A percentile compares a stretch with the other conserved stretches of the same genome.
These are phyloP conservation scores for Haberlea rhodopensis DNA, from an alignment of 257 asterid genomes.

Conservation along the genomic window DNA sequence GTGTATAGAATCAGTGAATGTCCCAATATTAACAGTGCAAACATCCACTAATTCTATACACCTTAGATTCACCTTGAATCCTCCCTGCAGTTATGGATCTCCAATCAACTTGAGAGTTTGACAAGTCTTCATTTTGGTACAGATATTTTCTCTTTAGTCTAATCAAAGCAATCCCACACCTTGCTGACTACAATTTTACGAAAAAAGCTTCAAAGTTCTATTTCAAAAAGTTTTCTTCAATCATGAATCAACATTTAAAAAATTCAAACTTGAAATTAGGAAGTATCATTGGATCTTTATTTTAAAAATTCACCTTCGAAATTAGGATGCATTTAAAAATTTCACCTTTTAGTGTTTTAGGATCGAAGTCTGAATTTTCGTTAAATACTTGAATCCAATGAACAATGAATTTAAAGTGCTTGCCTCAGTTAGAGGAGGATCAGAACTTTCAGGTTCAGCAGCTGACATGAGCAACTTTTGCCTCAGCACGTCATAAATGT, in stretches of 20 bases:
- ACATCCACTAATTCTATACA: too few relatives aligned
- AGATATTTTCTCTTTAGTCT: not conserved
- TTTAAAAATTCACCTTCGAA: not conserved
- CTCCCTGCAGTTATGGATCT: too few relatives aligned
- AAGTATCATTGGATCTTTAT: not conserved
- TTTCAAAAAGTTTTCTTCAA: not conserved
- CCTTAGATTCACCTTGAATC: too few relatives aligned
- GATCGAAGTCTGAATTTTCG: not conserved
- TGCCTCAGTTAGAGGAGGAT: constrained; percentile 77
- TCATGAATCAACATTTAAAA: constrained; percentile 11
- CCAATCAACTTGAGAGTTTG: too few relatives aligned
- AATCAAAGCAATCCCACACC: constrained; percentile 4
- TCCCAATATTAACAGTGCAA: not conserved
- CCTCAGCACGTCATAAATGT: constrained; percentile 85
- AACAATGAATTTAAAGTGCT: constrained; percentile 26
- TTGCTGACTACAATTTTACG: not conserved
- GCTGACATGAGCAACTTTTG: constrained; percentile 43
- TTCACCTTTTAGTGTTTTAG: not conserved
- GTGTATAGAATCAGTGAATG: not conserved
- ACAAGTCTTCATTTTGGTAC: not conserved
- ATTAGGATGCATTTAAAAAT: constrained; percentile 10
- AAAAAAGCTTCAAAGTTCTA: not conserved
- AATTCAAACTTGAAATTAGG: not conserved
- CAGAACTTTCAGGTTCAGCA: constrained; percentile 58
- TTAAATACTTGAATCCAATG: constrained; percentile 12